Evolutionary conservation across 2,329 filamentous ascomycete species (phyloP).

Genomic region (Aspergillus sp.): DNA sequence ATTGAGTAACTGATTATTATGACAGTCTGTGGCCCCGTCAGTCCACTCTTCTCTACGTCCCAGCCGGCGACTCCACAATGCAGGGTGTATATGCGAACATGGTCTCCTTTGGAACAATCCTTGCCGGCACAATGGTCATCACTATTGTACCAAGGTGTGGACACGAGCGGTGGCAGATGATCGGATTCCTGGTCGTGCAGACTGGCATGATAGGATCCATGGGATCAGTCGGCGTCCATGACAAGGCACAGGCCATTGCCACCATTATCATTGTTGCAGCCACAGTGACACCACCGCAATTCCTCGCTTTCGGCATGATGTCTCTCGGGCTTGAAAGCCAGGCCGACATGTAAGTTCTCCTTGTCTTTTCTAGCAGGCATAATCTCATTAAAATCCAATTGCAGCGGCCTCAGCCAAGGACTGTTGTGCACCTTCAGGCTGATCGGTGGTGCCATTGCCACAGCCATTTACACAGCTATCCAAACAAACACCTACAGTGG

Average conservation of each 20-base stretch:
- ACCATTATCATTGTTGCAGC: background rate
- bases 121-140: background rate
- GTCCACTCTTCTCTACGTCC: background rate
- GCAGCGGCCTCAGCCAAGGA: background rate
- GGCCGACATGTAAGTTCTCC: background rate
- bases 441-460: background rate
- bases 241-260: background rate
- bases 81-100: background rate
- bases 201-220: background rate
- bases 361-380: background rate
- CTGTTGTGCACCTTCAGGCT: background rate
- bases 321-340: background rate
- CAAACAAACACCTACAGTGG: background rate
- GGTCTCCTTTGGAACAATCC: conserved; percentile 1
- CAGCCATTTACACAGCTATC: background rate
- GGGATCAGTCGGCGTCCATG: background rate
- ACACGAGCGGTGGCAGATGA: background rate
- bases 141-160: background rate
- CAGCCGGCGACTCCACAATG: background rate
- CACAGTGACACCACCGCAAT: background rate
- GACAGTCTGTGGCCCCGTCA: background rate
- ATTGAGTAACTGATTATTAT: background rate
- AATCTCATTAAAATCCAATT: background rate
- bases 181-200: background rate
- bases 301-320: background rate